Evolutionary conservation across 2,329 filamentous ascomycete species (phyloP), one percentile per base, ranked within the genome.

Genomic region (Alternaria arbusti): DNA sequence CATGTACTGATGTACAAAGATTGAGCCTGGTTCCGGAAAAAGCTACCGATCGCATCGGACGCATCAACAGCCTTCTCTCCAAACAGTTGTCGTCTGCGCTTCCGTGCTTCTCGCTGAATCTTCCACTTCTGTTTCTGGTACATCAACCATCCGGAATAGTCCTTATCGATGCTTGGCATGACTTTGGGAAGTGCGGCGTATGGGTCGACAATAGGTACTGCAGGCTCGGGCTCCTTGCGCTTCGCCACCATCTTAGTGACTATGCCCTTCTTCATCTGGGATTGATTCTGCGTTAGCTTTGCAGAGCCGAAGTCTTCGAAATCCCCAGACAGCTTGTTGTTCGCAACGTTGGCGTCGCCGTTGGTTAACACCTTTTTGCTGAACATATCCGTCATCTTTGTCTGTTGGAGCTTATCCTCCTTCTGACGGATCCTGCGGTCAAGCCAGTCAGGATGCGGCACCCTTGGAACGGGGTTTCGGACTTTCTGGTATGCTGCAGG

Each of bases 61-160:
- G 86, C 82, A 70, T 87, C 83, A 52, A 84, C 85, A 11, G 90
- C 87, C 61, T 91, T 90, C 73, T 99, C 95, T 63, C 96, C 96
- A 73, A 99, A 99, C 1, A 99, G 84, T 78, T 99, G 96, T 52
- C 95, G 88, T 67, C 96, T 87, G 46, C 95, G 90, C 64, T 90
- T 86, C 22, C 96, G 89, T 32, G 95, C 94, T 78, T 97, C 91
- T 75, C 94, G 97, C 78, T 99, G 96, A 40, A 98, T 91, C 83
- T 95, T 97, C 96, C 96, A 99, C 81, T 99, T 99, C 82, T 94
- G 89, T 81, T 99, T 99, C 78, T 99, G 96, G 74, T 98, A 98
- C 74, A 91, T 87, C 57, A 99, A 80, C 84, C 97, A 99, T 0
- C 88, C 93, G 17, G 88, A 84, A 71, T 99, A 99, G 79, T 99